Percentiles rank a stretch among this genome's conserved stretches.
Conservation (phyloP, 176 grass and related monocot species). For the Tuctoria greenei region DNA sequence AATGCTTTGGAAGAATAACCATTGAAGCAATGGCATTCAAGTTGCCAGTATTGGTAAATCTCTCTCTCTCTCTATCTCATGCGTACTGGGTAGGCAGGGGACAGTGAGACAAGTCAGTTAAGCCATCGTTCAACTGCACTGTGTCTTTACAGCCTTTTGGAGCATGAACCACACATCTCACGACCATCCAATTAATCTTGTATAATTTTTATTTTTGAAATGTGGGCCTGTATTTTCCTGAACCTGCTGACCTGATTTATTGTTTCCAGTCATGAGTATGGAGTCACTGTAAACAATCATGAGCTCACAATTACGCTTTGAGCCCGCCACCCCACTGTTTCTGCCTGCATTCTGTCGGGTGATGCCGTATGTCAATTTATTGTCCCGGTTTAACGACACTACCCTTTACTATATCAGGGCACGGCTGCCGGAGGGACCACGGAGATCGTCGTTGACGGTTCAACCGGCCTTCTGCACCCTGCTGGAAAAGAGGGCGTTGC, state of each 20-base stretch:
- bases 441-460: slow-evolving; percentile 76
- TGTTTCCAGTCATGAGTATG: slow-evolving; percentile 9
- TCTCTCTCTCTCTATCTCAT: background rate
- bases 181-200: slow-evolving; percentile 7
- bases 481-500: slow-evolving; percentile 80
- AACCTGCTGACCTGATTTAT: slow-evolving; percentile 28
- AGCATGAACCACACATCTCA: background rate
- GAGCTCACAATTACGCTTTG: background rate
- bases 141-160: background rate
- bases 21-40: slow-evolving; percentile 98
- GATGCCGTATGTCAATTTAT: slow-evolving; percentile 26
- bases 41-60: slow-evolving; percentile 77
- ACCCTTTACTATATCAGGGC: slow-evolving; percentile 43
- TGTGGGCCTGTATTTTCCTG: slow-evolving; percentile 22
- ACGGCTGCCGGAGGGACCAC: slow-evolving; percentile 87
- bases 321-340: slow-evolving; percentile 28
- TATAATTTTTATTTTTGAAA: slow-evolving; percentile 18
- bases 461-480: slow-evolving; percentile 80
- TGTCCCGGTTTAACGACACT: slow-evolving; percentile 20
- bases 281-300: slow-evolving; percentile 14
- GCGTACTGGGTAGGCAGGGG: background rate
- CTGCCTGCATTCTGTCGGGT: slow-evolving; percentile 19
- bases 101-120: background rate
- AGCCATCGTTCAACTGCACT: background rate
- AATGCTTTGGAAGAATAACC: slow-evolving; percentile 98